These are phyloP conservation scores for Lanmaoa rubissima DNA, from an alignment of 768 basidiomycete genomes.

Conservation along the genomic window DNA sequence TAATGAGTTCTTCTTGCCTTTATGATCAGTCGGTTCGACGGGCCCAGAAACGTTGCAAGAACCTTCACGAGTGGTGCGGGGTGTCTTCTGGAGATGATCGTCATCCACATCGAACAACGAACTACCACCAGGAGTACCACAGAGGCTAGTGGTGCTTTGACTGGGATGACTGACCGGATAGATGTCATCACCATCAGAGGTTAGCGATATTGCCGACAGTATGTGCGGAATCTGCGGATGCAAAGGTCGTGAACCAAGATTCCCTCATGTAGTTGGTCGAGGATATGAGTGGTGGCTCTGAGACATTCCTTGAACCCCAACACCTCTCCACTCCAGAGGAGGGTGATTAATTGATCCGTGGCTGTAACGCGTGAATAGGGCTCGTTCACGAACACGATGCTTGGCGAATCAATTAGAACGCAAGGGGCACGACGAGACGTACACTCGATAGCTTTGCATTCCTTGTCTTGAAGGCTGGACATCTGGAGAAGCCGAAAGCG, in stretches of 20 bases:
- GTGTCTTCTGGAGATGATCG: neutral
- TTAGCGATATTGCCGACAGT: conserved; percentile 10
- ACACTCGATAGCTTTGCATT: neutral
- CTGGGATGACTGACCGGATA: too few relatives aligned
- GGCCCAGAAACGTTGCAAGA: neutral
- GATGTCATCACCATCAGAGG: neutral
- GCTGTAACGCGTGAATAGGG: neutral
- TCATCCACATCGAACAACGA: neutral
- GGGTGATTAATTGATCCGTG: neutral
- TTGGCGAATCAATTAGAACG: neutral
- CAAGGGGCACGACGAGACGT: neutral
- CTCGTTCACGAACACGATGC: conserved; percentile 1
- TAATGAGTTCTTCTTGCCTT: conserved; percentile 17
- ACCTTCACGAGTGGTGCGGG: neutral
- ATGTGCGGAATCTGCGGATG: conserved; percentile 4
- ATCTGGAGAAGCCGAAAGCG: conserved; percentile 17
- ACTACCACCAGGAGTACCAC: neutral
- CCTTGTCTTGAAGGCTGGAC: conserved; percentile 4
- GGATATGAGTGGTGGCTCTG: conserved; percentile 22
- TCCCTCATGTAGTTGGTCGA: conserved; percentile 18
- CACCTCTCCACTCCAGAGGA: neutral
- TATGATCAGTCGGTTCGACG: neutral
- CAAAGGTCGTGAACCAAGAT: conserved; percentile 16
- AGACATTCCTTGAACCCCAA: conserved; percentile 17
- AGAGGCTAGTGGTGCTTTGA: neutral